Percentiles rank a stretch among this genome's conserved stretches.
Conservation (phyloP, 352 stramenopile species). For the Phytophthora megakarya region DNA sequence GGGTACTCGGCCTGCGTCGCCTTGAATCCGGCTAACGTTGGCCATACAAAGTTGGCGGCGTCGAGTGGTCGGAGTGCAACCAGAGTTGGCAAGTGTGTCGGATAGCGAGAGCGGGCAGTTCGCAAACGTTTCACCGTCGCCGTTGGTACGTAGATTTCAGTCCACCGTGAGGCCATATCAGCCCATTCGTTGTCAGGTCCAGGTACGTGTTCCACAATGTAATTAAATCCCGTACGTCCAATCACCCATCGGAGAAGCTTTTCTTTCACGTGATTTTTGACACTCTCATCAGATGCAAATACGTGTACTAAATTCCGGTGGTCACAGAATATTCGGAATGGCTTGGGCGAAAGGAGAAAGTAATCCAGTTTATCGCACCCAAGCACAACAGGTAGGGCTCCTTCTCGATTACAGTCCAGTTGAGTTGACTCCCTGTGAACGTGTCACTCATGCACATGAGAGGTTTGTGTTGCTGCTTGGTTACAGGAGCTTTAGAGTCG, state of each 20-base stretch:
- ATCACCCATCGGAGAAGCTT: background rate
- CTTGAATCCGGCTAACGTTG: too few relatives aligned
- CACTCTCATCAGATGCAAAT: background rate
- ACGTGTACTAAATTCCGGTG: background rate
- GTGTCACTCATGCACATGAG: background rate
- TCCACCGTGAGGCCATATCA: background rate
- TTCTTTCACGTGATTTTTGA: background rate
- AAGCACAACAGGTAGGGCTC: background rate
- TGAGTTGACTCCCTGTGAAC: constrained; percentile 1
- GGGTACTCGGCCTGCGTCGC: too few relatives aligned
- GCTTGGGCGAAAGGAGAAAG: background rate
- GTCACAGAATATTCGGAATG: background rate
- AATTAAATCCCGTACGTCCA: background rate
- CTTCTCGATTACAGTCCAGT: background rate
- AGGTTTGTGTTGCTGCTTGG: background rate
- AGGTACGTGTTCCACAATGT: background rate
- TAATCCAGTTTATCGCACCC: constrained; percentile 3
- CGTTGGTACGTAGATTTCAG: too few relatives aligned
- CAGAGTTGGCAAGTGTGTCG: too few relatives aligned
- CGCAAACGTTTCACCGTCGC: too few relatives aligned
- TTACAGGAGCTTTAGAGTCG: background rate
- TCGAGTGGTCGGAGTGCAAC: too few relatives aligned
- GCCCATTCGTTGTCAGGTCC: background rate
- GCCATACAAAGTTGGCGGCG: too few relatives aligned
- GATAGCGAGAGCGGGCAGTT: too few relatives aligned